Percentiles rank a stretch among this genome's conserved stretches.
Conservation (phyloP, 139 green algal genomes). For the Coelastrella sp. region DNA sequence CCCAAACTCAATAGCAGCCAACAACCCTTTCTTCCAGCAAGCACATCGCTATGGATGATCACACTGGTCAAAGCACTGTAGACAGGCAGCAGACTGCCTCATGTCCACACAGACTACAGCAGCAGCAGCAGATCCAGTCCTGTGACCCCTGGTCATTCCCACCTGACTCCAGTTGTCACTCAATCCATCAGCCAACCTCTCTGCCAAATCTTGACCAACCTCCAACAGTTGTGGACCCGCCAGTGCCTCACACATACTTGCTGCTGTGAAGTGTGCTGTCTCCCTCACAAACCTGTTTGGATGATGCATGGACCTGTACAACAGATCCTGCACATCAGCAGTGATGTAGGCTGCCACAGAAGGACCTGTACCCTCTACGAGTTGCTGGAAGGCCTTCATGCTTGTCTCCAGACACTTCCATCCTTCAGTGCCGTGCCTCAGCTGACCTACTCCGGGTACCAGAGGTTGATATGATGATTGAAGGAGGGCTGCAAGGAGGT, state of each 20-base stretch:
- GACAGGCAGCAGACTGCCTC: too few species aligned
- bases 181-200: slow-evolving; percentile 75
- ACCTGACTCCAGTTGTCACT: slow-evolving; percentile 96
- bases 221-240: slow-evolving; percentile 44
- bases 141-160: too few species aligned
- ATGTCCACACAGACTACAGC: too few species aligned
- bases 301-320: slow-evolving; percentile 72
- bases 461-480: slow-evolving; percentile 23
- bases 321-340: slow-evolving; percentile 48
- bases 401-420: slow-evolving; percentile 89
- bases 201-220: slow-evolving; percentile 48
- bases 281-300: slow-evolving; percentile 94
- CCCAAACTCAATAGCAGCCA: too few species aligned
- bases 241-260: slow-evolving; percentile 69
- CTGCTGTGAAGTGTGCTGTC: slow-evolving; percentile 74
- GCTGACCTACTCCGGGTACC: slow-evolving; percentile 66
- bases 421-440: slow-evolving; percentile 91
- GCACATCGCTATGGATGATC: too few species aligned
- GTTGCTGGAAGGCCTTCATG: slow-evolving; percentile 56
- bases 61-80: too few species aligned
- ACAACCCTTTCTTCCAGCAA: too few species aligned
- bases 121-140: too few species aligned
- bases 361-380: slow-evolving; percentile 47
- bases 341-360: slow-evolving; percentile 21
- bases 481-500: slow-evolving; percentile 30